A percentile compares a stretch with the other conserved stretches of the same genome.
Conservation (phyloP, 495 filamentous ascomycete genomes). For the Margaritispora aquatica region DNA sequence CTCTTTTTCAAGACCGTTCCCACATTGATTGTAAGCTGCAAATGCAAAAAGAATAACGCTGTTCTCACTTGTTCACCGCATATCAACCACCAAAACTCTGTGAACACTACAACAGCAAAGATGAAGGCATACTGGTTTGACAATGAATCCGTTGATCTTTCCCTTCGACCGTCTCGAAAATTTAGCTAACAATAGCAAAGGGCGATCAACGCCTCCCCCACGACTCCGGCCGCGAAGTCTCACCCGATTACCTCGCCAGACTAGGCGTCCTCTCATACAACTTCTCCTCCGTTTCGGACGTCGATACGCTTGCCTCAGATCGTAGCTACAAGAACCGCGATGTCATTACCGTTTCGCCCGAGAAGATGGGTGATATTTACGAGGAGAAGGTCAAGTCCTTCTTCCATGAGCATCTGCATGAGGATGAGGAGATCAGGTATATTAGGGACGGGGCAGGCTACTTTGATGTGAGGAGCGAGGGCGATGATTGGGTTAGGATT, state of each 20-base stretch:
- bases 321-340: constrained; percentile 94
- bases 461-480: constrained; percentile 79
- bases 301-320: constrained; percentile 64
- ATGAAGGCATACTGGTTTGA: constrained; percentile 88
- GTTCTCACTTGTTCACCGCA: too few species aligned
- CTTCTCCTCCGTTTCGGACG: constrained; percentile 53
- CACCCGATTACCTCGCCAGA: constrained; percentile 52
- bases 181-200: constrained; percentile 34
- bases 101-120: constrained; percentile 13
- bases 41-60: neutral
- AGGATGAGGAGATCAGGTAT: constrained; percentile 99
- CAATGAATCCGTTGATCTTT: constrained; percentile 58
- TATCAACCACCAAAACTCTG: too few species aligned
- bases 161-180: constrained; percentile 15
- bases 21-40: neutral
- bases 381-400: constrained; percentile 90
- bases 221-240: constrained; percentile 66
- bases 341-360: constrained; percentile 82
- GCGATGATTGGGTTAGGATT: constrained; percentile 81
- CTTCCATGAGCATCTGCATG: constrained; percentile 93
- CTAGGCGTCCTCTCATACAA: constrained; percentile 77
- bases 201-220: constrained; percentile 91
- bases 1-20: neutral
- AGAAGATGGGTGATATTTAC: constrained; percentile 77
- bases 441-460: constrained; percentile 84